These are phyloP conservation scores for Larix kaempferi DNA, from an alignment of 75 land plant species.

Conservation along the genomic window DNA sequence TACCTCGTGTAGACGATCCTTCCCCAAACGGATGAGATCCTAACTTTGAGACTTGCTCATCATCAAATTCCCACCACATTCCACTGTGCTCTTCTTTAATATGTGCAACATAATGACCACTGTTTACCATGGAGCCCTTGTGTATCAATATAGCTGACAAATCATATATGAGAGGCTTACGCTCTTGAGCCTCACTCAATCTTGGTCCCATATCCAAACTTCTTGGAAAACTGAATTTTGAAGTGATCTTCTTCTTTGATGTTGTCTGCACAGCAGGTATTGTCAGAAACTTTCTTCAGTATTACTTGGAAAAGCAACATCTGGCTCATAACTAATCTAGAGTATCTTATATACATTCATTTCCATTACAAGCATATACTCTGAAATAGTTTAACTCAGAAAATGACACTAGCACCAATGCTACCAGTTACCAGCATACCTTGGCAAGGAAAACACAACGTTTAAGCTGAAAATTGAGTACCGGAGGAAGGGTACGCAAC, in stretches of 20 bases:
- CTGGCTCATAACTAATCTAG: not conserved
- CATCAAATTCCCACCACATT: constrained; percentile 99
- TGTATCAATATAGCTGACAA: constrained; percentile 89
- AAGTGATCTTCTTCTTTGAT: constrained; percentile 88
- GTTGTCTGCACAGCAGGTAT: constrained; percentile 58
- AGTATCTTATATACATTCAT: not conserved
- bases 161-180: constrained; percentile 53
- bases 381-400: not conserved
- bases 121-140: constrained; percentile 85
- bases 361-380: not conserved
- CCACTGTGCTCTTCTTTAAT: constrained; percentile 85
- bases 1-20: constrained; percentile 10
- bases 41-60: constrained; percentile 84
- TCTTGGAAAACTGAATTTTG: constrained; percentile 80
- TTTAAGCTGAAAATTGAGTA: constrained; percentile 96
- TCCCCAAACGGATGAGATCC: constrained; percentile 88
- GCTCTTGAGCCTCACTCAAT: constrained; percentile 31
- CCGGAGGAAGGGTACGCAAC: constrained; percentile 76
- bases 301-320: not conserved
- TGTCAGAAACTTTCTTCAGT: not conserved
- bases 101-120: constrained; percentile 96
- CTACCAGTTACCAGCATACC: constrained; percentile 33
- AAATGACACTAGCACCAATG: constrained; percentile 6
- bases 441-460: constrained; percentile 86
- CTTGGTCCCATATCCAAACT: constrained; percentile 71